Conservation (phyloP, 257 asterid species). For the Solanum sejunctum region DNA sequence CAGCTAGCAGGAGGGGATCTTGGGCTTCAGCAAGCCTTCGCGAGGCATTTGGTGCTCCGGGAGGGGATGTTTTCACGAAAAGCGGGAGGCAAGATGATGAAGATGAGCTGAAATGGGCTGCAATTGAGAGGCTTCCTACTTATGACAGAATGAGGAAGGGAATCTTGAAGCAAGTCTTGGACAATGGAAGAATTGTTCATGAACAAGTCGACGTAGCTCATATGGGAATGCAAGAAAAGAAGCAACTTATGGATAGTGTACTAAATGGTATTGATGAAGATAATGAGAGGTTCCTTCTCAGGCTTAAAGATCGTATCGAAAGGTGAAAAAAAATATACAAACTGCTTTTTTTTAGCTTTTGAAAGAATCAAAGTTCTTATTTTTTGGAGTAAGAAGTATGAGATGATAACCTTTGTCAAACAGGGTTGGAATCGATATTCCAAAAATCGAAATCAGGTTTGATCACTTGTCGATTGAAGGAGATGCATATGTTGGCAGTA, state of each 20-base stretch:
- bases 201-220: conserved; percentile 54
- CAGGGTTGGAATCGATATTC: conserved; percentile 59
- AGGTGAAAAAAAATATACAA: conserved; percentile 20
- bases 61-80: too few relatives aligned
- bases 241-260: conserved; percentile 52
- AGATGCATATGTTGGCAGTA: conserved; percentile 50
- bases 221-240: conserved; percentile 49
- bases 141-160: too few relatives aligned
- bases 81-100: too few relatives aligned
- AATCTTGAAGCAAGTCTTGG: too few relatives aligned
- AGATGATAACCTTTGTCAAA: not conserved
- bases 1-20: conserved; percentile 34
- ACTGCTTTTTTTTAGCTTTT: not conserved
- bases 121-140: too few relatives aligned
- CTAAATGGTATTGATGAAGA: conserved; percentile 58
- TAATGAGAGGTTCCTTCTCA: conserved; percentile 47
- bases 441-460: conserved; percentile 53
- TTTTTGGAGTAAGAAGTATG: not conserved
- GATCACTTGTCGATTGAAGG: conserved; percentile 63
- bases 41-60: too few relatives aligned
- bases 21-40: conserved; percentile 41
- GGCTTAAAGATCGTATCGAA: conserved; percentile 52
- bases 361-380: not conserved
- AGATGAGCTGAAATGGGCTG: too few relatives aligned
- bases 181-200: conserved; percentile 18